Evolutionary conservation across 108 stramenopile genomes (phyloP).

Genomic region (Nitzschia sp.): DNA sequence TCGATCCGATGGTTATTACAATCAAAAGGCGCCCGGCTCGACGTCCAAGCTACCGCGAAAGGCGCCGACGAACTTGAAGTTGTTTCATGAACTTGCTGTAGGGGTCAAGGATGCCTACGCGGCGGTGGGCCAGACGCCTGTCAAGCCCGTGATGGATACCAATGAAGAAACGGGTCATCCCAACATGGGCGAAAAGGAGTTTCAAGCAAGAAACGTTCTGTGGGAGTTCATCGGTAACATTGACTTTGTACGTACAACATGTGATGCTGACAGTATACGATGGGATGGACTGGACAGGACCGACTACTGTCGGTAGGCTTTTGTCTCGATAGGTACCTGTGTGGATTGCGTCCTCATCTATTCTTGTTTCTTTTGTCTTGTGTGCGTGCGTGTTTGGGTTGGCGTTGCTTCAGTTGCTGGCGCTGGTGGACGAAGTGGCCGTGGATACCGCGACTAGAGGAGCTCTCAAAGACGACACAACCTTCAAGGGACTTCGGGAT

Average conservation of each 20-base stretch:
- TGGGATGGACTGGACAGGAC: background rate
- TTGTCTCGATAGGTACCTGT: too few species aligned
- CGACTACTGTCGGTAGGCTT: background rate
- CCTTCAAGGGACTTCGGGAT: slow-evolving; percentile 81
- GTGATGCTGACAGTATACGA: background rate
- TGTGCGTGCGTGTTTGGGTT: too few species aligned
- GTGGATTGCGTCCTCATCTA: background rate
- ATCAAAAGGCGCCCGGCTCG: slow-evolving; percentile 81
- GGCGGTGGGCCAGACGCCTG: slow-evolving; percentile 69
- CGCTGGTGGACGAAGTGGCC: slow-evolving; percentile 83
- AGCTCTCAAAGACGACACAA: slow-evolving; percentile 82
- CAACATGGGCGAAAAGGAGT: slow-evolving; percentile 35
- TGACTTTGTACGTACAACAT: slow-evolving; percentile 66
- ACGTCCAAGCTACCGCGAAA: slow-evolving; percentile 79
- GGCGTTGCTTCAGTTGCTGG: slow-evolving; percentile 47
- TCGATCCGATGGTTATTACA: slow-evolving; percentile 83
- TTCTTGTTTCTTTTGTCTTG: background rate
- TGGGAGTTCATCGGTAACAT: slow-evolving; percentile 85
- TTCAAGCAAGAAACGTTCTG: slow-evolving; percentile 46
- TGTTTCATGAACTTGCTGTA: slow-evolving; percentile 87
- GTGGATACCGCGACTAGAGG: slow-evolving; percentile 85
- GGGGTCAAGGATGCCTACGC: slow-evolving; percentile 87
- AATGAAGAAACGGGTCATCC: slow-evolving; percentile 25
- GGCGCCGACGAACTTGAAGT: slow-evolving; percentile 77
- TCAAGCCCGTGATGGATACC: slow-evolving; percentile 35